Conservation (phyloP, 768 basidiomycete species). For the Macrolepiota albuminosa region DNA sequence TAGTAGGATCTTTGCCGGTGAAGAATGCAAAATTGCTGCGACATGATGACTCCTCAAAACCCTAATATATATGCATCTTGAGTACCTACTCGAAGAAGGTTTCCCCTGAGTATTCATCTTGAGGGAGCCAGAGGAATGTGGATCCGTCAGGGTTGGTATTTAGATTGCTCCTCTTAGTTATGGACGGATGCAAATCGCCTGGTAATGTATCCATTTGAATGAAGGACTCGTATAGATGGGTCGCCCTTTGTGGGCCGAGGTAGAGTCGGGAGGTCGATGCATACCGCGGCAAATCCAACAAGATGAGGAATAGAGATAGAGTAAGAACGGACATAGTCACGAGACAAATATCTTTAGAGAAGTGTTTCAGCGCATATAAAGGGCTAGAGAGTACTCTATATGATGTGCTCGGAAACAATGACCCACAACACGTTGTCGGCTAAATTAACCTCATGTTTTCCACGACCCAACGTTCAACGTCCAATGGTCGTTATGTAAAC, state of each 20-base stretch:
- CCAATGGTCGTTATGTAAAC: not conserved
- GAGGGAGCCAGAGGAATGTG: constrained; percentile 57
- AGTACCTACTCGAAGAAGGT: constrained; percentile 67
- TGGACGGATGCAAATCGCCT: constrained; percentile 5
- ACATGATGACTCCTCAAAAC: not conserved
- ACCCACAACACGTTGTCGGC: constrained; percentile 5
- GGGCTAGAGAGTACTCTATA: not conserved
- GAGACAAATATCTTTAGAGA: not conserved
- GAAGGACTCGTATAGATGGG: not conserved
- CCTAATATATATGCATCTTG: not conserved
- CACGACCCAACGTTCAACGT: not conserved
- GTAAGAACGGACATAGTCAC: constrained; percentile 7
- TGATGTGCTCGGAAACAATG: not conserved
- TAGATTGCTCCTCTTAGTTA: constrained; percentile 22
- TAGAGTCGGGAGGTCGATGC: constrained; percentile 9
- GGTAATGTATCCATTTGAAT: not conserved
- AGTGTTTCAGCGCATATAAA: constrained; percentile 5
- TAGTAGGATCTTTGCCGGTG: constrained; percentile 58
- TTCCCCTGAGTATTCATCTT: constrained; percentile 62
- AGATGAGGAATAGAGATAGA: constrained; percentile 2
- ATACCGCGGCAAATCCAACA: not conserved
- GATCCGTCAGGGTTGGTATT: constrained; percentile 43
- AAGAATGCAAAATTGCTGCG: constrained; percentile 57
- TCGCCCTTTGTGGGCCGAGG: not conserved
- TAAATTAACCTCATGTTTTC: constrained; percentile 11